Conservation (phyloP, 192 early-diverging fungal genomes). For the Kickxella alabastrina region DNA sequence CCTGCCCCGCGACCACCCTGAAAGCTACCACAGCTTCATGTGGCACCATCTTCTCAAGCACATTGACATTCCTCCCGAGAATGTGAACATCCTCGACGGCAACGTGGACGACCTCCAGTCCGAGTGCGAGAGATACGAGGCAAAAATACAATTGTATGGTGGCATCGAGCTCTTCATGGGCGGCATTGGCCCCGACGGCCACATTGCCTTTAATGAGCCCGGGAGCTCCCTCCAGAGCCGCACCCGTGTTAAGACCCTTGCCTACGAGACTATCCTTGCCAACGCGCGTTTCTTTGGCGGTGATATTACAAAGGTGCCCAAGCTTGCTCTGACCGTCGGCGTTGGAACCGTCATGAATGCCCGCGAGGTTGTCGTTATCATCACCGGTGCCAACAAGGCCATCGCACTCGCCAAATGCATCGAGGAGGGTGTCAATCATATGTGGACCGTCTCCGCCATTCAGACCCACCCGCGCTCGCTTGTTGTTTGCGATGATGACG, state of each 20-base stretch:
- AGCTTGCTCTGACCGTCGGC: conserved; percentile 82
- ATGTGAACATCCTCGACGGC: conserved; percentile 83
- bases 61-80: conserved; percentile 74
- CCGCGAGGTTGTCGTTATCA: conserved; percentile 78
- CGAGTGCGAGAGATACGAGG: conserved; percentile 78
- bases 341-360: conserved; percentile 88
- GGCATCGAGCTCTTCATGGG: conserved; percentile 88
- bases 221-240: conserved; percentile 77
- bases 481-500: conserved; percentile 85
- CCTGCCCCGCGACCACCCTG: conserved; percentile 78
- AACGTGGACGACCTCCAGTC: conserved; percentile 76
- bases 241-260: conserved; percentile 82
- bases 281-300: conserved; percentile 84
- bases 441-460: conserved; percentile 86
- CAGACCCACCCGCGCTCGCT: conserved; percentile 76
- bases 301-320: conserved; percentile 78
- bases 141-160: conserved; percentile 71
- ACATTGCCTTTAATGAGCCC: conserved; percentile 91
- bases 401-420: conserved; percentile 80
- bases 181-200: conserved; percentile 87
- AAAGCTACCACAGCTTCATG: conserved; percentile 90
- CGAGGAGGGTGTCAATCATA: conserved; percentile 80
- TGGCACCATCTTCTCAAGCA: conserved; percentile 88
- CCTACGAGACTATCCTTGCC: conserved; percentile 84
- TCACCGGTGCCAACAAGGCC: conserved; percentile 83